Base-by-base conservation (phyloP, 805 yeast genomes). In the Lipomyces sp. region DNA sequence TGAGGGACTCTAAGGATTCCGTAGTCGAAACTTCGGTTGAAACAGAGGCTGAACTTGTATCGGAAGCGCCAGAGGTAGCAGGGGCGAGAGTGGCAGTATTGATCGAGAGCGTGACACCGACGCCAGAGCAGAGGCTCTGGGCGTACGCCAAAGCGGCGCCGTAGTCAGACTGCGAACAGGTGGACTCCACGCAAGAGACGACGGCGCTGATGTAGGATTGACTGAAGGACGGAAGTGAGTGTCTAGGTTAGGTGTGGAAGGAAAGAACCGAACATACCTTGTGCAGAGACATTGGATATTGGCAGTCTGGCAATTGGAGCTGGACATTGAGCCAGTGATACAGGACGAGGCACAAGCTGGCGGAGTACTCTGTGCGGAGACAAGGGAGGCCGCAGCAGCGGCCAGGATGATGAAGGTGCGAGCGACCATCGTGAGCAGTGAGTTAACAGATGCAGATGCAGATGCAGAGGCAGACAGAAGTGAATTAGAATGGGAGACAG, bases 321-420 rank as follows among this genome's bases (percentile, higher is more conserved):
- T 29, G 60, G 64, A 48, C 51, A 67, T 57, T 13, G 69, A 54
- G 59, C 39, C 37, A 24, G 66, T 33, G 55, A 67, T 62, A 45
- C 71, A 67, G 34, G 64, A 50, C 60, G 63, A 39, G 3, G 69
- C 71, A 55, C 71, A 67, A 18, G 69, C 45, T n/a, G 69, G 69
- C 18, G 67, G 64, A n/a, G 64, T 24, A 24, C 24, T 7, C 32
- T 50, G 50, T 7, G 61, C 65, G 33, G 56, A 55, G 63, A 29
- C 48, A 1, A 63, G 37, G 24, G 65, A 57, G 10, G 62, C 37
- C 39, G 48, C 2, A 18, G 64, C 53, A 30, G 50, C 48, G 54
- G 24, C 24, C 24, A 48, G 10, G n/a, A 53, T 7, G 24, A 56
- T 30, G 11, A 59, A 55, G 32, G 10, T 15, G 33, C 57, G 64